Conservation (phyloP, 306 rosid genomes). For the Nissolia schottii region DNA sequence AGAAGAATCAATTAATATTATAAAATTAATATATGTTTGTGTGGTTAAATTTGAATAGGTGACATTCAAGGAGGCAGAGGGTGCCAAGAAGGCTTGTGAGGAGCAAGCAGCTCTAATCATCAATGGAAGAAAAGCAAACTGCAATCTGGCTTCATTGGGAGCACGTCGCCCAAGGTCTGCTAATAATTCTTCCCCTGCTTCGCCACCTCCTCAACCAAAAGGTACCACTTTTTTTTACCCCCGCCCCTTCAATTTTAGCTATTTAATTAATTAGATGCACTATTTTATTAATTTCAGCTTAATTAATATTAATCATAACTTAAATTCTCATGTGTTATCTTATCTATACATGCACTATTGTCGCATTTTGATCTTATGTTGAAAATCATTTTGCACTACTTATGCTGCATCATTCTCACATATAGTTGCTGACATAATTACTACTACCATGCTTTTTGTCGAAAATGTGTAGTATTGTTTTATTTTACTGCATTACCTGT, state of each 20-base stretch:
- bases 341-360: background rate
- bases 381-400: background rate
- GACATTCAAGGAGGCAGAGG: slow-evolving; percentile 73
- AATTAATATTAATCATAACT: too few relatives aligned
- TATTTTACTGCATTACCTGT: background rate
- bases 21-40: too few relatives aligned
- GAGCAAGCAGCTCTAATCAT: slow-evolving; percentile 60
- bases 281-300: background rate
- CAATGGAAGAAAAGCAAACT: slow-evolving; percentile 83
- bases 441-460: too few relatives aligned
- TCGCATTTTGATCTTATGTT: background rate
- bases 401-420: too few relatives aligned
- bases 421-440: too few relatives aligned
- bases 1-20: background rate
- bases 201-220: slow-evolving; percentile 44
- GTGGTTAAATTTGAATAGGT: slow-evolving; percentile 35
- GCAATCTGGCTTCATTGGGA: slow-evolving; percentile 76
- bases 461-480: too few relatives aligned
- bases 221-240: slow-evolving; percentile 21
- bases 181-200: slow-evolving; percentile 40
- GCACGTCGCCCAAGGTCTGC: slow-evolving; percentile 64
- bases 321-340: too few relatives aligned
- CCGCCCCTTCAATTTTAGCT: too few relatives aligned
- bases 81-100: slow-evolving; percentile 87
- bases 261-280: background rate